phyloP scores from a whole-genome alignment of 2,329 filamentous ascomycete species.

The Colletotrichum paranaense region DNA sequence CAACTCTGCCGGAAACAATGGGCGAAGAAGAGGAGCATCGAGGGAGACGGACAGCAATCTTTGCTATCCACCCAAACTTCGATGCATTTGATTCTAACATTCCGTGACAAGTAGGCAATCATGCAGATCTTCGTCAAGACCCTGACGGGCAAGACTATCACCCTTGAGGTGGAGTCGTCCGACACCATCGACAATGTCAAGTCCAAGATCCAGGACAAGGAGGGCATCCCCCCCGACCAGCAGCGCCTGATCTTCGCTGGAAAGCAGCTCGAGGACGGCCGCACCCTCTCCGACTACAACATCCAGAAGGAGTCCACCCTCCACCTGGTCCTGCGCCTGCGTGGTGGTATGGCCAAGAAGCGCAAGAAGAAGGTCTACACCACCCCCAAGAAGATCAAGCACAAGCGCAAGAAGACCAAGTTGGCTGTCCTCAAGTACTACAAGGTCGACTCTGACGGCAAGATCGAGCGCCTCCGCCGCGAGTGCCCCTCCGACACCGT shows the following conservation, averaged over 20 bases:
- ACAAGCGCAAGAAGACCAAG: conserved; percentile 99
- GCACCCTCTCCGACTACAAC: conserved; percentile 99
- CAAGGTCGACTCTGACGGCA: conserved; percentile 99
- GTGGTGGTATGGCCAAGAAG: conserved; percentile 96
- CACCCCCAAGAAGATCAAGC: conserved; percentile 99
- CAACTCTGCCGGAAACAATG: neutral
- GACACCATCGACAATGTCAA: conserved; percentile 99
- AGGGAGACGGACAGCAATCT: conserved; percentile 20
- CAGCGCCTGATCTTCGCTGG: conserved; percentile 99
- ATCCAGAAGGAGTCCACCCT: conserved; percentile 99
- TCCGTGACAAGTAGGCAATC: conserved; percentile 64
- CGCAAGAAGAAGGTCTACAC: conserved; percentile 99
- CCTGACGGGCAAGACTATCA: conserved; percentile 99
- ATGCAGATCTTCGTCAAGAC: conserved; percentile 85
- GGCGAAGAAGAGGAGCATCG: neutral
- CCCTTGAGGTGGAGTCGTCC: conserved; percentile 99
- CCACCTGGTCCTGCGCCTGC: conserved; percentile 96
- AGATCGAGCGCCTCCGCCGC: conserved; percentile 98
- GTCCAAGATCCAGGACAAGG: conserved; percentile 99
- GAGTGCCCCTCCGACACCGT: conserved; percentile 95
- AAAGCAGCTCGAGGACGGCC: conserved; percentile 99
- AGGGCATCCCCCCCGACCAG: conserved; percentile 98
- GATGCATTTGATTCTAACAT: conserved; percentile 50
- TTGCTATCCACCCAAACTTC: neutral
- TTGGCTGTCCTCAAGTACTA: conserved; percentile 99